These are phyloP conservation scores for Mortierella sp. DNA, from an alignment of 371 early-diverging fungal species.

Conservation along the genomic window DNA sequence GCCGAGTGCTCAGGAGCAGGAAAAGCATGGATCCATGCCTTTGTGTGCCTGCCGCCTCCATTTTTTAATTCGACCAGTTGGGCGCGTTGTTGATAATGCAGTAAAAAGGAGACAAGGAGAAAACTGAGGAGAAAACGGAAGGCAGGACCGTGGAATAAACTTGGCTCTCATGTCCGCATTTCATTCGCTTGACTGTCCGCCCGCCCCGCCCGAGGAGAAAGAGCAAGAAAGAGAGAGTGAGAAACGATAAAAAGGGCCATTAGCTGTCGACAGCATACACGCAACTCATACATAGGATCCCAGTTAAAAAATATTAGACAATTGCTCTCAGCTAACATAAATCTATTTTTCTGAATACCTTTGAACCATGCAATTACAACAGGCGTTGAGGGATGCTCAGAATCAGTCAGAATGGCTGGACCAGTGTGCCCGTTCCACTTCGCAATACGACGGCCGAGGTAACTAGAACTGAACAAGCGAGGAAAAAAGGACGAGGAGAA, in stretches of 20 bases:
- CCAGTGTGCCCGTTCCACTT: slow-evolving; percentile 74
- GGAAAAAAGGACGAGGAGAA: background rate
- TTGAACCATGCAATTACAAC: slow-evolving; percentile 11
- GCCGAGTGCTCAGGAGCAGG: background rate
- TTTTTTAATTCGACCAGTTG: background rate
- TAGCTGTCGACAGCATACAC: background rate
- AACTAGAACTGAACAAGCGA: slow-evolving; percentile 1
- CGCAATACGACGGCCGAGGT: slow-evolving; percentile 69
- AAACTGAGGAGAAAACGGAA: background rate
- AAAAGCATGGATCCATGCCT: background rate
- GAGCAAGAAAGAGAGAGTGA: background rate
- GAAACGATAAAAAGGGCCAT: background rate
- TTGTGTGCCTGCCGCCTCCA: background rate
- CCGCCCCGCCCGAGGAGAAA: background rate
- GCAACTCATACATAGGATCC: background rate
- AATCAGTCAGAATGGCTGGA: slow-evolving; percentile 78
- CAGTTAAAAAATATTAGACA: background rate
- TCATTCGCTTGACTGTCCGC: slow-evolving; percentile 9
- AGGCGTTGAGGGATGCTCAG: slow-evolving; percentile 84
- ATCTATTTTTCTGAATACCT: slow-evolving; percentile 19
- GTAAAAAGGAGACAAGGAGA: background rate
- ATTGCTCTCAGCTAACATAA: slow-evolving; percentile 8
- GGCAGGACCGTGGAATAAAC: slow-evolving; percentile 7
- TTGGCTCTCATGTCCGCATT: slow-evolving; percentile 5
- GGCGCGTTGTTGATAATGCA: slow-evolving; percentile 13